Evolutionary conservation across 1,284 basidiomycete genomes (phyloP), one percentile per base, ranked within the genome.

Genomic region (Trichosporon asahii): DNA sequence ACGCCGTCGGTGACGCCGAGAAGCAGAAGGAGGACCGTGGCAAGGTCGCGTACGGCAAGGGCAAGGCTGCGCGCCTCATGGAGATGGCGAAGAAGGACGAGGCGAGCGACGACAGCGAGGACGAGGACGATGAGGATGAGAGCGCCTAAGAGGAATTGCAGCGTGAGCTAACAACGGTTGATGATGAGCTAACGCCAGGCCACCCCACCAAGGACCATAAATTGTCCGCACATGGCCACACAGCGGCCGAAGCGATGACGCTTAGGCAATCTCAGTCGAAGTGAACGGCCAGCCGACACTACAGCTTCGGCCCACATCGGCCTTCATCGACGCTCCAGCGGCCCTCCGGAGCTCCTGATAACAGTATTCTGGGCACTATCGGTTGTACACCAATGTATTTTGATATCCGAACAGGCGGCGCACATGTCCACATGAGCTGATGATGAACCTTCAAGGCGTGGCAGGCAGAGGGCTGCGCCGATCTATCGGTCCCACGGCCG

Each of bases 1-100:
- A 80, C 53, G 76, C 73, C 2, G 70, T 78, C 7, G 79, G 79
- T 0, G 79, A 80, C 66, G 25, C 12, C 33, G 79, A 80, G 68
- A 79, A 79, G 71, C 40, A 31, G 55, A 78, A 76, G 63, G 78
- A 80, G 71, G 74, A 76, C 67, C 37, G 67, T 3, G 76, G 74
- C 18, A 73, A 69, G 65, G 70, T 73, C 14, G 76, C 66, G 25
- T 71, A 70, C 49, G 78, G 78, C 0, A 70, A 72, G 66, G 78
- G 78, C 44, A 76, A 76, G 65, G 77, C 76, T 4, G 73, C 73
- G 65, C 64, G 76, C 29, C 76, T 79, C 73, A 75, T 74, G 71
- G 68, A 67, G 18, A 72, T 72, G 57, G 72, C 71, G 2, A 75
- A 73, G 65, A 71, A 69, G 33, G 72, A 69, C 21, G 72, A 70